Base-by-base conservation (phyloP, 805 yeast species). In the Wickerhamomyces silvicola region DNA sequence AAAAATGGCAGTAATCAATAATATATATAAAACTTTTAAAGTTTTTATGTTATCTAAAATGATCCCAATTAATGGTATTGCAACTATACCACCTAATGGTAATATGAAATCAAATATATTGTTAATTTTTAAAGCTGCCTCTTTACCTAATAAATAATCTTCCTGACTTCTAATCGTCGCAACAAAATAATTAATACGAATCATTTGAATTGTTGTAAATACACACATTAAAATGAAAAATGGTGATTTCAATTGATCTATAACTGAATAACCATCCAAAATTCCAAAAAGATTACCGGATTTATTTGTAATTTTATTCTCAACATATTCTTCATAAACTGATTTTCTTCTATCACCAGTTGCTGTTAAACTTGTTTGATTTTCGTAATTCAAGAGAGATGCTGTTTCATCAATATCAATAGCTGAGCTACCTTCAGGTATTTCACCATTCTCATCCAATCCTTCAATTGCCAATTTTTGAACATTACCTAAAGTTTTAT, bases 101-200 rank as follows among this genome's bases (percentile, higher is more conserved):
- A 88, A 66, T 0, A 92, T 88, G 32, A 83, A 48, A 53, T 90
- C 97, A 48, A 88, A 90, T 39, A 84, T 78, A 32, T 74, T 72
- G 54, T 86, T 86, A 30, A 85, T 58, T 10, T 49, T 45, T 17
- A 67, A 53, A 1, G 94, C 94, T 3, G 48, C 41, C 4, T 63
- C 54, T 7, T 60, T 60, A 10, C 72, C 73, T 33, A 86, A 66
- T 39, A 87, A 68, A 50, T 65, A 90, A 17, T 68, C 69, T 64
- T 86, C 94, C 60, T 88, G 97, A 0, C 94, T 64, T 48, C 77
- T 73, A 22, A 88, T 65, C 2, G 97, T 85, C 7, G 96, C 97
- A 33, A 88, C 92, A 57, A 86, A 90, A 57, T 84, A 90, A 62
- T 88, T 88, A 45, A 88, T 80, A 54, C 97, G 68, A 27, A 90